Base-by-base conservation (phyloP, 108 stramenopile genomes). In the Skeletonema potamos region DNA sequence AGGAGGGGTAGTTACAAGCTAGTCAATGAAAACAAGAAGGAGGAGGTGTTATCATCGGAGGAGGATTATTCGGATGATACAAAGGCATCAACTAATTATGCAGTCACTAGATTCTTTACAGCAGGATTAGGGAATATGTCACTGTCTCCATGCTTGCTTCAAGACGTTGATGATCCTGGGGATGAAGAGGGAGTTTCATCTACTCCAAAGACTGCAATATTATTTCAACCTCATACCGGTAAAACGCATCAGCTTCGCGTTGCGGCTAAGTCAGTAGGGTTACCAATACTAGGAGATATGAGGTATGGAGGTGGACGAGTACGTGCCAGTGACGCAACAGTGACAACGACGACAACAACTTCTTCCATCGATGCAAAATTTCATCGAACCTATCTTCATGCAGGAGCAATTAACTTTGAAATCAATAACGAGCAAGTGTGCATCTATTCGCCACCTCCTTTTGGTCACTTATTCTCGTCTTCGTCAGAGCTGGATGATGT, bases 161-260 rank as follows among this genome's bases (percentile, higher is more conserved):
- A 11, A 10, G 58, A 48, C 1, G 22, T 54, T 17, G 62, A 68
- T 20, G 34, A 71, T 54, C 6, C 3, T 41, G 72, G 2, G 1
- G 59, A 70, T 64, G 62, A 34, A 10, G 30, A 44, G 1, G 41
- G 17, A 8, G 1, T 34, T 32, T 17, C 20, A 24, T 18, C 30
- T 27, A 0, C 26, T 71, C 84, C 88, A 15, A 82, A 70, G 57
- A 90, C 89, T 37, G 72, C 74, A 26, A 72, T 90, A 17, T 65
- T 91, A 32, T 94, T 91, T 57, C 86, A 78, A 28, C 93, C 93
- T 8, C 82, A 84, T 51, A 94, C 93, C 0, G 93, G 93, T 15
- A 81, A 79, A 73, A 91, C 93, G 9, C 93, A 94, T 82, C 93
- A 94, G 66, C 64, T 94, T 46, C 84, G 93, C 9, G 93, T 94